A percentile compares a stretch with the other conserved stretches of the same genome.
These are phyloP conservation scores for Leccinum subgranulosum DNA, from an alignment of 768 basidiomycete species.

Conservation along the genomic window DNA sequence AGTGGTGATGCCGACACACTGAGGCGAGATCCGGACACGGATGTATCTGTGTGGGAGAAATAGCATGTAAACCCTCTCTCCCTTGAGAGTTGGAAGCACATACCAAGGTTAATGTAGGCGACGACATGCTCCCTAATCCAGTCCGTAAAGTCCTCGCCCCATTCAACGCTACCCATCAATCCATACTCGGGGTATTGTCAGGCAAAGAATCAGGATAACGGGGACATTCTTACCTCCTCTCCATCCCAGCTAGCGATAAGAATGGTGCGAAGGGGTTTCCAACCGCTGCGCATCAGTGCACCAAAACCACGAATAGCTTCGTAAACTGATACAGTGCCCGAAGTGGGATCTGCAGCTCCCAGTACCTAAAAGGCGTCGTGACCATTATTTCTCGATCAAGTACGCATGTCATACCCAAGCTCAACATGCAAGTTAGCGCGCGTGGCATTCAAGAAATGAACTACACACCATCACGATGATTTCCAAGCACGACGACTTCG, in stretches of 20 bases:
- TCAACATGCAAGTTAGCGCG: too few relatives aligned
- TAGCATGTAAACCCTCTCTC: constrained; percentile 24
- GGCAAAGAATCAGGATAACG: too few relatives aligned
- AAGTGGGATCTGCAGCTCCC: constrained; percentile 54
- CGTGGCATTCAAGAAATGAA: too few relatives aligned
- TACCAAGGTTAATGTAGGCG: constrained; percentile 85
- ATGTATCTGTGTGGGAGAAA: constrained; percentile 39
- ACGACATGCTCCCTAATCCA: constrained; percentile 83
- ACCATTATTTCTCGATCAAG: too few relatives aligned
- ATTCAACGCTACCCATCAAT: constrained; percentile 86
- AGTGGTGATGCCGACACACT: constrained; percentile 67
- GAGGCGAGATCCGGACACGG: constrained; percentile 53
- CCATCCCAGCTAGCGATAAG: constrained; percentile 80
- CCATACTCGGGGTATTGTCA: constrained; percentile 42
- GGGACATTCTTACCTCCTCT: constrained; percentile 46
- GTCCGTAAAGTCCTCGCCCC: constrained; percentile 85
- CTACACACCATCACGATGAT: constrained; percentile 79
- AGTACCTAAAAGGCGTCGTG: constrained; percentile 26
- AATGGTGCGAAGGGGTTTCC: constrained; percentile 70
- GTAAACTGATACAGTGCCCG: constrained; percentile 53
- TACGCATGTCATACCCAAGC: too few relatives aligned
- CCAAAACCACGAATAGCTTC: constrained; percentile 59
- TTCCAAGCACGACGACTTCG: constrained; percentile 84
- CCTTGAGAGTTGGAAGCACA: constrained; percentile 1
- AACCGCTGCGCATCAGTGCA: constrained; percentile 48